Evolutionary conservation across 2,329 filamentous ascomycete genomes (phyloP).

Genomic region (Geoglossum cookeanum): DNA sequence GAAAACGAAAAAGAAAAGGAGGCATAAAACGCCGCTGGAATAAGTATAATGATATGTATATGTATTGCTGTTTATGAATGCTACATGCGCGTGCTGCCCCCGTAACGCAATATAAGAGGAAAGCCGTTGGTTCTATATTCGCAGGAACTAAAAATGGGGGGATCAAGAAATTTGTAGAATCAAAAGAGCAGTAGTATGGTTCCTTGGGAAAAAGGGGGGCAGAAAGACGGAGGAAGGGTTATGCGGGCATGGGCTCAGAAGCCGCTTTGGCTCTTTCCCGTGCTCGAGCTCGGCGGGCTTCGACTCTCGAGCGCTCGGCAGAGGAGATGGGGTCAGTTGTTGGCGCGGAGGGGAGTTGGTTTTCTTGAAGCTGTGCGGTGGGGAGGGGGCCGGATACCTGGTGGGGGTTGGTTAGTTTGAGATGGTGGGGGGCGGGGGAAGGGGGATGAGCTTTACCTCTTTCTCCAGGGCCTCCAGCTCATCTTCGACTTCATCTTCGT

Average conservation of each 20-base stretch:
- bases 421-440: background rate
- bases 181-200: too few relatives aligned
- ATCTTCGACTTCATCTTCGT: constrained; percentile 95
- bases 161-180: too few relatives aligned
- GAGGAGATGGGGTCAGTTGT: background rate
- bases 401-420: background rate
- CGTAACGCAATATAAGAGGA: background rate
- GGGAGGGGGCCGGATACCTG: background rate
- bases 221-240: background rate
- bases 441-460: constrained; percentile 25
- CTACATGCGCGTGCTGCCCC: background rate
- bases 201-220: too few relatives aligned
- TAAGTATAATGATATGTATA: too few relatives aligned
- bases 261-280: background rate
- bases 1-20: background rate
- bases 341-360: background rate
- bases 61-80: background rate
- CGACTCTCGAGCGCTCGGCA: background rate
- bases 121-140: background rate
- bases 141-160: too few relatives aligned
- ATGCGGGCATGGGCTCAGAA: background rate
- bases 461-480: constrained; percentile 68
- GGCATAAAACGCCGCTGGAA: too few relatives aligned
- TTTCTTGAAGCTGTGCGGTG: background rate
- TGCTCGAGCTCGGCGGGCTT: background rate